A percentile compares a stretch with the other conserved stretches of the same genome.
These are phyloP conservation scores for Neopestalotiopsis rosae DNA, from an alignment of 2,329 filamentous ascomycete species.

Conservation along the genomic window DNA sequence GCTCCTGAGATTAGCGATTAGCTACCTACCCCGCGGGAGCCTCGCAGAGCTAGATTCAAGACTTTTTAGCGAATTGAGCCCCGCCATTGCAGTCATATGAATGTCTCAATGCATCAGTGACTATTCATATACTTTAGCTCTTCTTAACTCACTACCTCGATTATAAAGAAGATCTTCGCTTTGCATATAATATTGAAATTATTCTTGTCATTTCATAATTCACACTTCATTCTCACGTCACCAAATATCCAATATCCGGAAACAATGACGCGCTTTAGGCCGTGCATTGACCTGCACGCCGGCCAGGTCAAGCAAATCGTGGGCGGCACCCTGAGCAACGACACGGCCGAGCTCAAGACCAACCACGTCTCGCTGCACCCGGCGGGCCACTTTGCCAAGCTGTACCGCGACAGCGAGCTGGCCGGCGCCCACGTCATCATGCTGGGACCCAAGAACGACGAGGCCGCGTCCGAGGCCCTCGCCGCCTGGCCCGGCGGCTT, in stretches of 20 bases:
- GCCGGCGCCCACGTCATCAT: slow-evolving; percentile 93
- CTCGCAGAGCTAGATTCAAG: neutral
- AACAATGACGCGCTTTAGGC: slow-evolving; percentile 89
- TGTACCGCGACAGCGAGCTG: slow-evolving; percentile 79
- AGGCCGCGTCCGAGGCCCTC: slow-evolving; percentile 79
- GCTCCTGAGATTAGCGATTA: neutral
- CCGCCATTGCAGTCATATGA: slow-evolving; percentile 24
- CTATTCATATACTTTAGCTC: neutral
- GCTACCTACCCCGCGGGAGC: slow-evolving; percentile 9
- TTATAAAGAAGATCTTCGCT: neutral
- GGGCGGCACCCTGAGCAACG: slow-evolving; percentile 83
- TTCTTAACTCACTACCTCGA: neutral
- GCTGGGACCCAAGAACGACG: slow-evolving; percentile 87
- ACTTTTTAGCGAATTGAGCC: slow-evolving; percentile 14
- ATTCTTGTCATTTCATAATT: neutral
- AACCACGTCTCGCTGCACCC: slow-evolving; percentile 91
- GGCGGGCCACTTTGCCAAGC: slow-evolving; percentile 77
- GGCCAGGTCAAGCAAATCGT: slow-evolving; percentile 99
- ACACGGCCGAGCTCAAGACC: slow-evolving; percentile 74
- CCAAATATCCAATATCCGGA: no score
- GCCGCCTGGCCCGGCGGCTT: slow-evolving; percentile 78
- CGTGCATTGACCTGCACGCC: slow-evolving; percentile 97
- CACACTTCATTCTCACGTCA: neutral
- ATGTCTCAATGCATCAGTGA: slow-evolving; percentile 18
- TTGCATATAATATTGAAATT: neutral